Base-by-base conservation (phyloP, 306 rosid genomes). In the Vigna mungo region DNA sequence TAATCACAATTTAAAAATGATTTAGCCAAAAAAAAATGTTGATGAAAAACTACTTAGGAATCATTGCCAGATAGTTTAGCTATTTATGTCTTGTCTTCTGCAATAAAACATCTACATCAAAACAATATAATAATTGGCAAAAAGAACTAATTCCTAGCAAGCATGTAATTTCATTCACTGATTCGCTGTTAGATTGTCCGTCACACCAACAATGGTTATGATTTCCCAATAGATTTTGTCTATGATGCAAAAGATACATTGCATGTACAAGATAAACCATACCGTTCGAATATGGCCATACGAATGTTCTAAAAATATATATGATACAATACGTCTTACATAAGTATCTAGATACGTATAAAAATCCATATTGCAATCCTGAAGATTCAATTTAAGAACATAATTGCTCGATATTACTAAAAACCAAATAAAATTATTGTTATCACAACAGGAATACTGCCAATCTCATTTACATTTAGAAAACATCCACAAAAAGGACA, bases 11-110 rank as follows among this genome's bases (percentile, higher is more conserved):
- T 20, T 43, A 9, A 13, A 41, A 68, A 41, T 27, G 14, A 64
- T 72, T 18, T 43, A 70, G 52, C 48, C 64, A 43, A 60, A 43
- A 51, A 27, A 78, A 15, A 44, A 21, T 25, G 34, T 52, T 49
- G 46, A 60, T 13, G 14, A 78, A 69, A 66, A 71, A 60, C 43
- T 49, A 78, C 68, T 67, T 20, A 16, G 30, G 58, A 65, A 56
- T 37, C 44, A 55, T 18, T 52, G 17, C 59, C 59, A 39, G 5
- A 72, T 58, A 65, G 44, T 73, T 72, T 54, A 18, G 48, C 47
- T 44, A 73, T 21, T 43, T 65, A 51, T 73, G 46, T 46, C 30
- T 18, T 18, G 34, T 20, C 44, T 54, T 53, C 53, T 14, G 44
- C 71, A 20, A 43, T 41, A 41, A 20, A 43, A 18, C 25, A 37